Conservation (phyloP, 805 yeast genomes). For the Peterozyma toletana region DNA sequence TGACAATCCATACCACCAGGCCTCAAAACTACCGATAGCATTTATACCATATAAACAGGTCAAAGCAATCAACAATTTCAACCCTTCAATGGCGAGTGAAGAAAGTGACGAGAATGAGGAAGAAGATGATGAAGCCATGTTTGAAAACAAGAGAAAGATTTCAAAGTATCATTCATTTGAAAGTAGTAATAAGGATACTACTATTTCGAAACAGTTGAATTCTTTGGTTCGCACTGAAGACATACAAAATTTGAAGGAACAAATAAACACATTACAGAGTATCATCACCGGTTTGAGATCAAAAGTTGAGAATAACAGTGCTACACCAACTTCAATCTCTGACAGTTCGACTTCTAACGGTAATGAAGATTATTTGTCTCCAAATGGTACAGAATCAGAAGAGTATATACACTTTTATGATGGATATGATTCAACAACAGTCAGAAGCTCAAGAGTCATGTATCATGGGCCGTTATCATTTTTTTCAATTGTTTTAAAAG, state of each 20-base stretch:
- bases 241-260: background rate
- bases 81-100: background rate
- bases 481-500: slow-evolving; percentile 18
- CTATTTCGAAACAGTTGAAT: background rate
- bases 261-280: background rate
- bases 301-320: background rate
- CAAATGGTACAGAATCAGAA: background rate
- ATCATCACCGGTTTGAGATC: background rate
- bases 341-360: too few species aligned
- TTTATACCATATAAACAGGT: background rate
- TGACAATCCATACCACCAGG: slow-evolving; percentile 1
- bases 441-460: slow-evolving; percentile 23
- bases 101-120: background rate
- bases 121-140: background rate
- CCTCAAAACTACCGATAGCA: slow-evolving; percentile 2
- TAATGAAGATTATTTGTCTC: background rate
- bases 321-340: background rate
- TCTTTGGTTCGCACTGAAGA: background rate
- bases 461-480: slow-evolving; percentile 25
- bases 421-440: slow-evolving; percentile 18
- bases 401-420: slow-evolving; percentile 21
- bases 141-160: background rate
- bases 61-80: background rate
- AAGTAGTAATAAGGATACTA: background rate
- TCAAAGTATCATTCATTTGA: background rate